Percentiles rank a stretch among this genome's conserved stretches.
phyloP scores from a whole-genome alignment of 257 asterid species.

The Prunella vulgaris region DNA sequence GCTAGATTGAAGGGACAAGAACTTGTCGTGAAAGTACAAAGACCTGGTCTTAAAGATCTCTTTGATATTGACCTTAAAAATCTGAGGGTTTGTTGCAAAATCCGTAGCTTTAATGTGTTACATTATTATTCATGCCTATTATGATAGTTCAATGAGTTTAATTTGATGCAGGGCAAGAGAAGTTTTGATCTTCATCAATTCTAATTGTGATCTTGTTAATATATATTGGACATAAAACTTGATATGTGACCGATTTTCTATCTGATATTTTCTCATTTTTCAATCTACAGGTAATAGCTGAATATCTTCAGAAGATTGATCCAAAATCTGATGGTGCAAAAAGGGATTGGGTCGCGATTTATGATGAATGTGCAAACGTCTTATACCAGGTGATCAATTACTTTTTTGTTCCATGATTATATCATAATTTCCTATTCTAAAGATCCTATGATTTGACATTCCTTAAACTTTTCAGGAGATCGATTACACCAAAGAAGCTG shows the following conservation, averaged over 20 bases:
- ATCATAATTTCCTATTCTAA: background rate
- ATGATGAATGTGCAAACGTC: constrained; percentile 94
- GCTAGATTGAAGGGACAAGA: constrained; percentile 73
- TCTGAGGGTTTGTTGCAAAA: constrained; percentile 60
- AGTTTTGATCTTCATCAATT: too few relatives aligned
- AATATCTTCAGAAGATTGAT: constrained; percentile 93
- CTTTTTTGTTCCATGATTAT: background rate
- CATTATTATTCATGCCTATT: background rate
- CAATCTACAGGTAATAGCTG: constrained; percentile 78
- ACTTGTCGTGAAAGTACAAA: constrained; percentile 79
- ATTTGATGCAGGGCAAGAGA: too few relatives aligned
- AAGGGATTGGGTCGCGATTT: constrained; percentile 98
- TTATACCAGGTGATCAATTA: constrained; percentile 62
- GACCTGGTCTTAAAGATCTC: constrained; percentile 91
- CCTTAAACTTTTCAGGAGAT: constrained; percentile 53
- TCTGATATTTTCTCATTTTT: constrained; percentile 14
- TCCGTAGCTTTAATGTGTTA: background rate
- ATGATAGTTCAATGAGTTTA: too few relatives aligned
- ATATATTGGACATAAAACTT: background rate
- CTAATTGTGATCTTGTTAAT: background rate
- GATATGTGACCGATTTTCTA: background rate
- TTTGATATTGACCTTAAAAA: constrained; percentile 90
- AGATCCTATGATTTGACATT: background rate
- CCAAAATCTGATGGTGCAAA: constrained; percentile 99
- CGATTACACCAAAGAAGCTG: constrained; percentile 86